Evolutionary conservation across 2,329 filamentous ascomycete species (phyloP).

Genomic region (Pyrenophora seminiperda): DNA sequence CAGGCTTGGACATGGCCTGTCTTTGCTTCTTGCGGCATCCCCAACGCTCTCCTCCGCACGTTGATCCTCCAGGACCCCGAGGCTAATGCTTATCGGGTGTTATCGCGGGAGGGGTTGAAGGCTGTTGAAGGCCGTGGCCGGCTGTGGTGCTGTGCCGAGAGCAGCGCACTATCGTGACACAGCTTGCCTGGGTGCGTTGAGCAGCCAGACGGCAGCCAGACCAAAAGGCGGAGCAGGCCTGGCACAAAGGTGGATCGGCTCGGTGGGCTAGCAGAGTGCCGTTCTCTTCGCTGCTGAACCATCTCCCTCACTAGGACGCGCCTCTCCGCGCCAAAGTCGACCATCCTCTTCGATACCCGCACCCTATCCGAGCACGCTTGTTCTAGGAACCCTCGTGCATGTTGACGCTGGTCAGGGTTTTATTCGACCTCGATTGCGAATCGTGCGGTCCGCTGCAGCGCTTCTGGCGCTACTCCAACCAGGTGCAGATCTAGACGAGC

Average conservation of each 20-base stretch:
- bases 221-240: conserved; percentile 13
- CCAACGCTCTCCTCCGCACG: conserved; percentile 26
- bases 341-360: conserved; percentile 8
- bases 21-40: conserved; percentile 30
- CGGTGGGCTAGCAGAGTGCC: conserved; percentile 28
- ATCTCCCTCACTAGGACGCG: conserved; percentile 11
- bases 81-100: conserved; percentile 37
- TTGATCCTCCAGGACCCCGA: conserved; percentile 25
- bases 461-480: conserved; percentile 31
- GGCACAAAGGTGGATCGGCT: conserved; percentile 17
- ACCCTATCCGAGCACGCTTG: conserved; percentile 9
- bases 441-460: conserved; percentile 37
- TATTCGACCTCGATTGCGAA: conserved; percentile 24
- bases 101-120: conserved; percentile 32
- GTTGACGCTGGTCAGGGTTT: conserved; percentile 22
- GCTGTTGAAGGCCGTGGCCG: conserved; percentile 12
- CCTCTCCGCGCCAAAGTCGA: conserved; percentile 12
- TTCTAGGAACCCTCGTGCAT: conserved; percentile 23
- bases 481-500: conserved; percentile 17
- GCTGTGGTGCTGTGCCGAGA: conserved; percentile 13
- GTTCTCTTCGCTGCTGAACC: conserved; percentile 14
- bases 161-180: conserved; percentile 26
- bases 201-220: conserved; percentile 6
- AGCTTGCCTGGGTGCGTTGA: conserved; percentile 16
- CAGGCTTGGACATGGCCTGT: conserved; percentile 15